These are phyloP conservation scores for Rhizopus microsporus DNA, from an alignment of 371 early-diverging fungal species.

Conservation along the genomic window DNA sequence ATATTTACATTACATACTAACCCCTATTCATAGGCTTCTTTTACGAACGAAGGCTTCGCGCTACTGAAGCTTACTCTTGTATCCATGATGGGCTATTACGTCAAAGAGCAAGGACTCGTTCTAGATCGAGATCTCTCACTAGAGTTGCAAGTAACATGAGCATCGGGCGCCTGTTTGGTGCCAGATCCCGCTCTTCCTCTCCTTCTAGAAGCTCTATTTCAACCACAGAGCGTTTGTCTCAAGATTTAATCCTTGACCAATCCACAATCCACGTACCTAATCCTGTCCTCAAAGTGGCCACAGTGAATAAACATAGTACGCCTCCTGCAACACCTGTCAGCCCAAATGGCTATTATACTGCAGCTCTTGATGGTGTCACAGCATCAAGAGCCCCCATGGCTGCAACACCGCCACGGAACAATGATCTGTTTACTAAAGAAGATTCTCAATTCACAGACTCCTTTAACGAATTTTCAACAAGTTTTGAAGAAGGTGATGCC, in stretches of 20 bases:
- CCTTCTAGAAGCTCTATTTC: conserved; percentile 28
- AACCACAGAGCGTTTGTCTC: neutral
- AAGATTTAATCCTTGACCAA: conserved; percentile 9
- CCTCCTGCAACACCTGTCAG: neutral
- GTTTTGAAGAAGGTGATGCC: neutral
- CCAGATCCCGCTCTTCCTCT: conserved; percentile 38
- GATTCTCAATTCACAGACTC: conserved; percentile 14
- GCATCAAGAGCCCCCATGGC: neutral
- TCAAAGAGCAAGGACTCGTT: conserved; percentile 39
- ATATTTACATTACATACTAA: no score
- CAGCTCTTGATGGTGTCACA: neutral
- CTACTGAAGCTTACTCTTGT: conserved; percentile 26
- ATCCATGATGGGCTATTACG: conserved; percentile 31
- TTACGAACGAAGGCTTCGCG: conserved; percentile 37
- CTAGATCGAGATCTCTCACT: conserved; percentile 46
- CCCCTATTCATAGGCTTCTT: conserved; percentile 27
- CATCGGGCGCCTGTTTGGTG: conserved; percentile 36
- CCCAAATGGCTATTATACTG: neutral
- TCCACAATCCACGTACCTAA: conserved; percentile 13
- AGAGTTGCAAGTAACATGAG: conserved; percentile 43
- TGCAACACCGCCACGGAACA: neutral
- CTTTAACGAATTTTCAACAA: conserved; percentile 6
- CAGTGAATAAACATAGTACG: conserved; percentile 10
- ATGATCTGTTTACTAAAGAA: conserved; percentile 13
- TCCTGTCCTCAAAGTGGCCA: conserved; percentile 26